phyloP scores from a whole-genome alignment of 83 land plant genomes.

The Picea mariana region DNA sequence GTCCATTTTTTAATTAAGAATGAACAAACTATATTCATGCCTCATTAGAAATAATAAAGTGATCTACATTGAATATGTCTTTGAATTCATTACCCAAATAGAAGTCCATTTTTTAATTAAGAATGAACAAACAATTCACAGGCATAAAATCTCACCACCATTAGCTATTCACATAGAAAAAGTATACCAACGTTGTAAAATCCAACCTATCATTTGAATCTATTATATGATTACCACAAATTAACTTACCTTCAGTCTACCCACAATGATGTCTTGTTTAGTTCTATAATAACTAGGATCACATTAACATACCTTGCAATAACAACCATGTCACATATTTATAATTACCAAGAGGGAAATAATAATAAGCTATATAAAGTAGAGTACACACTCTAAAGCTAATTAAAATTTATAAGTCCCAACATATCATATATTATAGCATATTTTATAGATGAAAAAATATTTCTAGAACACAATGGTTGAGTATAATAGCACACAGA shows the following conservation, averaged over 20 bases:
- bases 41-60: no score
- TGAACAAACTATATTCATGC: no score
- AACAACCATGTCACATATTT: slow-evolving; percentile 94
- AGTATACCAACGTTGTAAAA: background rate
- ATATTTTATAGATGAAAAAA: background rate
- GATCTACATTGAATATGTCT: no score
- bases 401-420: no score
- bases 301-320: slow-evolving; percentile 76
- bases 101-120: slow-evolving; percentile 7
- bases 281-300: slow-evolving; percentile 77
- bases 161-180: background rate
- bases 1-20: no score
- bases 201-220: no score
- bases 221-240: background rate
- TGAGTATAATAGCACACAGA: slow-evolving; percentile 26
- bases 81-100: slow-evolving; percentile 61
- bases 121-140: slow-evolving; percentile 15
- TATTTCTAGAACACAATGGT: background rate
- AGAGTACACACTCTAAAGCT: no score
- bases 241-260: slow-evolving; percentile 68
- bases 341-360: background rate
- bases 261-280: slow-evolving; percentile 89
- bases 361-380: background rate
- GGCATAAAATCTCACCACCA: background rate
- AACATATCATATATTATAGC: no score